These are phyloP conservation scores for Curvularia verruculosa DNA, from an alignment of 2,329 filamentous ascomycete species.

Conservation along the genomic window DNA sequence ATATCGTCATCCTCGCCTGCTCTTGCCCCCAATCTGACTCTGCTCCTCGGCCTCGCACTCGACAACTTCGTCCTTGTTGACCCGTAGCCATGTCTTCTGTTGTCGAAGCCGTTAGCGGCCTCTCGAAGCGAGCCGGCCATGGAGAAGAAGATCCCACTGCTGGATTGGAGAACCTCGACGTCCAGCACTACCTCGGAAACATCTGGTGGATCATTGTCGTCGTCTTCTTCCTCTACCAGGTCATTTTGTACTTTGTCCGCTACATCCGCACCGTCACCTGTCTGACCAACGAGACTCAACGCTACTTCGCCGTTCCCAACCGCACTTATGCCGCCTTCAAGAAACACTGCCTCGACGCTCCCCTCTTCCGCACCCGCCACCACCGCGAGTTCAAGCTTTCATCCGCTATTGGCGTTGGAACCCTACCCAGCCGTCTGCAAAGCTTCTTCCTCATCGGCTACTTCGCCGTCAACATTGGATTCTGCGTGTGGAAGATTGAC, in stretches of 20 bases:
- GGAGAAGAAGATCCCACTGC: conserved; percentile 33
- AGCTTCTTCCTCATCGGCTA: conserved; percentile 56
- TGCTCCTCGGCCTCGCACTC: neutral
- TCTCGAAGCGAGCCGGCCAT: conserved; percentile 32
- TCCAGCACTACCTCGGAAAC: conserved; percentile 47
- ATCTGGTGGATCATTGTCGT: conserved; percentile 67
- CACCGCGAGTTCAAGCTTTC: conserved; percentile 60
- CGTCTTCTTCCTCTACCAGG: conserved; percentile 70
- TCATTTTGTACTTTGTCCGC: conserved; percentile 64
- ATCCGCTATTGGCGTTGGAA: conserved; percentile 56
- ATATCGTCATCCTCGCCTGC: conserved; percentile 32
- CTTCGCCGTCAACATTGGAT: conserved; percentile 56
- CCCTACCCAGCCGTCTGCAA: conserved; percentile 57
- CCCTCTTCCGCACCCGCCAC: conserved; percentile 56
- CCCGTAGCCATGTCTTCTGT: conserved; percentile 40
- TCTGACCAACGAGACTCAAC: conserved; percentile 78
- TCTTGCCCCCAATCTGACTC: conserved; percentile 21
- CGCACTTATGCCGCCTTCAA: conserved; percentile 53
- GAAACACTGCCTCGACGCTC: conserved; percentile 55
- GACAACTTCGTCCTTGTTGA: conserved; percentile 2
- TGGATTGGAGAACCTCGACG: conserved; percentile 42
- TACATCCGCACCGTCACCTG: conserved; percentile 77
- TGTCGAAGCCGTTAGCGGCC: conserved; percentile 22
- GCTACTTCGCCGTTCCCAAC: conserved; percentile 75
- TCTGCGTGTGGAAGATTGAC: conserved; percentile 63